phyloP scores from a whole-genome alignment of 192 early-diverging fungal species.

The Spinellus fusiger region DNA sequence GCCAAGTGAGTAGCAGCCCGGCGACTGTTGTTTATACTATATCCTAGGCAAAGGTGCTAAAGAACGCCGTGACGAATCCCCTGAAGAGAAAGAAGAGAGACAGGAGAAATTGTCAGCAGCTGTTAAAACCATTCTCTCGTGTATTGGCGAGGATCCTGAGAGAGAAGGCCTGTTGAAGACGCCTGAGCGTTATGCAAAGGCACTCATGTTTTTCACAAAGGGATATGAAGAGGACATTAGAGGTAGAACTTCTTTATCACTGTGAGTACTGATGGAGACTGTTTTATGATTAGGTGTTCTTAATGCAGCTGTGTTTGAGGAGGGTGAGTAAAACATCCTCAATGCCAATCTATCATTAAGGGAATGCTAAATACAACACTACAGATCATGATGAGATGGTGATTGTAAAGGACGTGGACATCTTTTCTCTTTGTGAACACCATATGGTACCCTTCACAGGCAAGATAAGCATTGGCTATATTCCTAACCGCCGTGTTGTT shows the following conservation, averaged over 20 bases:
- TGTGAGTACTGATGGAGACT: background rate
- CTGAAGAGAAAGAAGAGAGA: slow-evolving; percentile 62
- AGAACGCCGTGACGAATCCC: slow-evolving; percentile 71
- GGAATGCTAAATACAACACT: background rate
- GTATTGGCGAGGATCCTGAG: slow-evolving; percentile 91
- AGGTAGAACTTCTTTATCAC: slow-evolving; percentile 32
- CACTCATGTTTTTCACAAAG: slow-evolving; percentile 95
- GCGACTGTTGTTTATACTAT: background rate
- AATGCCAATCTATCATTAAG: background rate
- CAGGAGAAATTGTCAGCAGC: slow-evolving; percentile 77
- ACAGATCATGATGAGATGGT: slow-evolving; percentile 98
- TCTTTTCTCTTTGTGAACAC: slow-evolving; percentile 97
- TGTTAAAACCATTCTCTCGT: slow-evolving; percentile 82
- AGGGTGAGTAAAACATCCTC: slow-evolving; percentile 43
- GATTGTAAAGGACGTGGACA: slow-evolving; percentile 94
- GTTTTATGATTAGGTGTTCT: slow-evolving; percentile 55
- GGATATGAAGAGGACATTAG: slow-evolving; percentile 94
- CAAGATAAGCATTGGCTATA: slow-evolving; percentile 96
- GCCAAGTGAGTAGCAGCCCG: slow-evolving; percentile 69
- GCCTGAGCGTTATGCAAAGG: slow-evolving; percentile 94
- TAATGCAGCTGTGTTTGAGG: slow-evolving; percentile 96
- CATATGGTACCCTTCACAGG: slow-evolving; percentile 98
- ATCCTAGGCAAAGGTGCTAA: slow-evolving; percentile 71
- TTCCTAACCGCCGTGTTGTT: slow-evolving; percentile 90
- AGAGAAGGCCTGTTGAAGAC: slow-evolving; percentile 95